Percentiles rank a stretch among this genome's conserved stretches.
These are phyloP conservation scores for Penstemon barbatus DNA, from an alignment of 257 asterid species.

Conservation along the genomic window DNA sequence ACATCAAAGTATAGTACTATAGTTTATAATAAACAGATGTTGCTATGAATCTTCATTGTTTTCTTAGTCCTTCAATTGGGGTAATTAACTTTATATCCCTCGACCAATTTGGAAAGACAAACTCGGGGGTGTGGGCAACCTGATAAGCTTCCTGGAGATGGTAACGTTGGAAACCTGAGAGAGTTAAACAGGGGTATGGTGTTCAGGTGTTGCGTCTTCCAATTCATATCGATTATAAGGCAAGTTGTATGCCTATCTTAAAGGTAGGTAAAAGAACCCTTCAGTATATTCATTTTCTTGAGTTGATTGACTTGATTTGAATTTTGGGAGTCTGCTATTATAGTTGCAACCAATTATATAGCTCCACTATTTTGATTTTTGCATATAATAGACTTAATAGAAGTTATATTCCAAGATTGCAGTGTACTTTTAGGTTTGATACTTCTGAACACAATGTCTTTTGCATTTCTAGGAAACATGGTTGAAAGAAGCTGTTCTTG, in stretches of 20 bases:
- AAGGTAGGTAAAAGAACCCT: background rate
- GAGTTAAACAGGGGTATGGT: slow-evolving; percentile 13
- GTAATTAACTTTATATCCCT: background rate
- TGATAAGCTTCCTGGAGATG: background rate
- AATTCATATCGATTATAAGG: background rate
- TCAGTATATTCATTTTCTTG: background rate
- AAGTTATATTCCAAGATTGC: slow-evolving; percentile 3
- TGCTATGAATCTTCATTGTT: slow-evolving; percentile 10
- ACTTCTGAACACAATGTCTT: slow-evolving; percentile 27
- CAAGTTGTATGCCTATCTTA: slow-evolving; percentile 7
- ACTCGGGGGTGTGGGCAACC: background rate
- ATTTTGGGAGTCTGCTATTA: slow-evolving; percentile 5
- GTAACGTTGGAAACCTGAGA: slow-evolving; percentile 3
- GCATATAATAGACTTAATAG: background rate
- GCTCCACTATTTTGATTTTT: background rate
- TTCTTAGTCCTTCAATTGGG: slow-evolving; percentile 3
- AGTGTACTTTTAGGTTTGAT: slow-evolving; percentile 8
- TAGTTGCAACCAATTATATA: slow-evolving; percentile 5
- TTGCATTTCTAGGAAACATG: slow-evolving; percentile 68
- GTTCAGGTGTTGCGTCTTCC: slow-evolving; percentile 12
- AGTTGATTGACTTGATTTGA: slow-evolving; percentile 15
- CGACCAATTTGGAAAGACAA: slow-evolving; percentile 1
- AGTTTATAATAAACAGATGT: slow-evolving; percentile 9
- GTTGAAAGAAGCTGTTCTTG: slow-evolving; percentile 83
- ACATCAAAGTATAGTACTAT: background rate